Evolutionary conservation across 23 red algal genomes (phyloP), one percentile per base, ranked within the genome.

Genomic region (Gracilaria gracilis): DNA sequence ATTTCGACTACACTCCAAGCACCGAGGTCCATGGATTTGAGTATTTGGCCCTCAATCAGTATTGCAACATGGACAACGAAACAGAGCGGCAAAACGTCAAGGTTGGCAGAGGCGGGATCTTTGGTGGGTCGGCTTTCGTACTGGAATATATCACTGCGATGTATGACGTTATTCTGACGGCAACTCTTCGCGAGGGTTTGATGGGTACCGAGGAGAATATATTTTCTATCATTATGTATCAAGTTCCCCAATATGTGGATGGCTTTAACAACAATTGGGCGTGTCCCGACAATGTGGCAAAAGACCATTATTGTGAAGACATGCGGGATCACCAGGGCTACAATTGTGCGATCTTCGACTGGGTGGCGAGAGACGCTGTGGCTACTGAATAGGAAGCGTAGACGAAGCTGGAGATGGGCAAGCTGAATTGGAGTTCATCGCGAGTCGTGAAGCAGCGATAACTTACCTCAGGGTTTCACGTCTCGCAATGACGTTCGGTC

Each of bases 131-230:
- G 17, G 67, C 67, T 21, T 88, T 88, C 69, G 69, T 88, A 12
- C 15, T 88, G 16, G 84, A 88, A 21, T 71, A 65, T 54, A 75
- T 88, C 67, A 77, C 66, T 7, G 84, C 84, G 13, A 88, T 88
- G 47, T 88, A 88, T 33, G 84, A 88, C 53, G 71, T 88, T 75
- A 37, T 31, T 75, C 54, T 88, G 42, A 88, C 84, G 4, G 84
- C 84, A 50, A 88, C 67, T 31, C 49, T 88, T 19, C 40, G 84
- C 44, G 84, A 71, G 40, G 84, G 84, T 20, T 57, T 88, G 84
- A 88, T 88, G 84, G 84, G 84, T 21, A 88, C 84, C 51, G 84
- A 88, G n/a, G 84, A 88, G 49, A 88, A 88, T 32, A 78, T 88
- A 31, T 57, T 88, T 21, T 88, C 84, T 23, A 88, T 88, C 40